A percentile compares a stretch with the other conserved stretches of the same genome.
These are phyloP conservation scores for Chlorella sp. DNA, from an alignment of 139 green algal species.

Conservation along the genomic window DNA sequence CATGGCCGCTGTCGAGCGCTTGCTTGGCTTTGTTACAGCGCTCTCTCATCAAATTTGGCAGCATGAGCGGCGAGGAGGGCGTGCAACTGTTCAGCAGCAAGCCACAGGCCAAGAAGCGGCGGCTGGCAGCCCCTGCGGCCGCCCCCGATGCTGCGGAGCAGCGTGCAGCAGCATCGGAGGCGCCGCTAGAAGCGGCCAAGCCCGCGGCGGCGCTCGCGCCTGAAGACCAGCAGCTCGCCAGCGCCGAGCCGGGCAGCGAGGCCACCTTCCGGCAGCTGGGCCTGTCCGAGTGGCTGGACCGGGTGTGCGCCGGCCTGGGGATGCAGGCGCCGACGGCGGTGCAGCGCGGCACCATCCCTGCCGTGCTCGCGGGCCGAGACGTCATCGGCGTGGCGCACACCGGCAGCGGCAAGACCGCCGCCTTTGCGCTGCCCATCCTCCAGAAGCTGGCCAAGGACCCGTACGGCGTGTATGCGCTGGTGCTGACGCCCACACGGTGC, in stretches of 20 bases:
- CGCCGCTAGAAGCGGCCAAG: neutral
- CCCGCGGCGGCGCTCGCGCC: neutral
- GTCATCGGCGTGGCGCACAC: conserved; percentile 94
- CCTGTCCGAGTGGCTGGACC: conserved; percentile 82
- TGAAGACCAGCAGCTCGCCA: neutral
- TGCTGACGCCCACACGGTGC: conserved; percentile 92
- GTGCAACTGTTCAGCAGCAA: too few relatives aligned
- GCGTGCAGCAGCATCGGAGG: neutral
- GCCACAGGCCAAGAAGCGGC: too few relatives aligned
- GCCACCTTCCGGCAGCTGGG: conserved; percentile 73
- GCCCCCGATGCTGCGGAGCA: neutral
- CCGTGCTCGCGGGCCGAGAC: conserved; percentile 80
- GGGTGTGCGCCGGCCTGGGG: conserved; percentile 58
- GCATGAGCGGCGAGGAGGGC: too few relatives aligned
- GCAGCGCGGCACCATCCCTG: conserved; percentile 87
- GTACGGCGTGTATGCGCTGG: conserved; percentile 91
- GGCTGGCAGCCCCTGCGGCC: neutral
- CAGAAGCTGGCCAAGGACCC: conserved; percentile 88
- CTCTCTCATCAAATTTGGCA: too few relatives aligned
- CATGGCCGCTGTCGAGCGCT: too few relatives aligned
- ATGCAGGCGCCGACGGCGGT: conserved; percentile 70
- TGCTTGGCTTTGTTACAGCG: too few relatives aligned
- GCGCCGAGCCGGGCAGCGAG: neutral
- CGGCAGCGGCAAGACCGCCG: conserved; percentile 96
- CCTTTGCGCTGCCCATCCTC: conserved; percentile 97